Percentiles rank a stretch among this genome's conserved stretches.
phyloP scores from a whole-genome alignment of 805 yeast genomes.

The Danielozyma ontarioensis region DNA sequence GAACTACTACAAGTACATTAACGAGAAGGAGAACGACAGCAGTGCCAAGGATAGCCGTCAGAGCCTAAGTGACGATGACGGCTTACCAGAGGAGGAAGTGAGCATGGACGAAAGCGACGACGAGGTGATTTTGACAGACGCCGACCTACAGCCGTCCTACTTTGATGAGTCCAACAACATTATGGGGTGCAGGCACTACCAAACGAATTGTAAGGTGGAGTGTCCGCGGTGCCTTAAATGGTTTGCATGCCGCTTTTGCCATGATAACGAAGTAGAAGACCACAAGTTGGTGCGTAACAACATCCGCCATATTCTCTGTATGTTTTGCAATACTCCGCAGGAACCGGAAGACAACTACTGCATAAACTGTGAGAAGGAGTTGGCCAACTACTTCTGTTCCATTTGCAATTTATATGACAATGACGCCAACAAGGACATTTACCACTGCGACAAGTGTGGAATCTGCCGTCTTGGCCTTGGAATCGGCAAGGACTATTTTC shows the following conservation, averaged over 20 bases:
- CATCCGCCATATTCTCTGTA: conserved; percentile 70
- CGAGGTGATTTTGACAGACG: conserved; percentile 42
- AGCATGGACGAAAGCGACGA: conserved; percentile 18
- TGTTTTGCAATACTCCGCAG: conserved; percentile 75
- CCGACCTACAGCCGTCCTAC: conserved; percentile 46
- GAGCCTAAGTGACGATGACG: conserved; percentile 3
- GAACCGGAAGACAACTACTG: conserved; percentile 65
- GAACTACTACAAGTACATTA: conserved; percentile 49
- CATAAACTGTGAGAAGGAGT: conserved; percentile 55
- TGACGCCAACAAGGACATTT: conserved; percentile 71
- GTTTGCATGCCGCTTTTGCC: conserved; percentile 83
- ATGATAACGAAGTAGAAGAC: conserved; percentile 59
- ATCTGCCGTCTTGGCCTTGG: conserved; percentile 90
- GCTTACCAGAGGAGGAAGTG: conserved; percentile 5
- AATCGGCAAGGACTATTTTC: conserved; percentile 82
- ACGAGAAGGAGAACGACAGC: conserved; percentile 22
- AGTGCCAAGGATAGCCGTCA: conserved; percentile 3
- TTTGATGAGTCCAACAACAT: conserved; percentile 38
- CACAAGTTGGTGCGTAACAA: conserved; percentile 49
- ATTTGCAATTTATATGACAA: conserved; percentile 80
- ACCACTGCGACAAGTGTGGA: conserved; percentile 91
- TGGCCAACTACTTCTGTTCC: conserved; percentile 75
- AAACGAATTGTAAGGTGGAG: conserved; percentile 75
- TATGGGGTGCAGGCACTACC: conserved; percentile 81
- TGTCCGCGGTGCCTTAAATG: conserved; percentile 72